Base-by-base conservation (phyloP, 805 yeast genomes). In the Monosporozyma solicola region DNA sequence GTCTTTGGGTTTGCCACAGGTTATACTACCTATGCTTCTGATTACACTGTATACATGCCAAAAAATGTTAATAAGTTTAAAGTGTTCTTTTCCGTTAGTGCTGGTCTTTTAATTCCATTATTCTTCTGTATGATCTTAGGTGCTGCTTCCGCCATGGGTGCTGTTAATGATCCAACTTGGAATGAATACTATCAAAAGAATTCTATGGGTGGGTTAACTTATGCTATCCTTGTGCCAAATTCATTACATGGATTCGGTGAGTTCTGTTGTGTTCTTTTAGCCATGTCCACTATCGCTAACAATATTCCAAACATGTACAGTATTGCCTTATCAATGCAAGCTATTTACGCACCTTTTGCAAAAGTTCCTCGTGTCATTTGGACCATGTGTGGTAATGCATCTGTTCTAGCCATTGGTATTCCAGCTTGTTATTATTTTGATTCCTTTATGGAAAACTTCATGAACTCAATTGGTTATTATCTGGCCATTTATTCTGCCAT, bases 291-390 rank as follows among this genome's bases (percentile, higher is more conserved):
- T 35, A 85, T 91, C 53, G 84, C 96, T 59, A 89, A 88, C 77
- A 90, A 89, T 74, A 81, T 90, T 69, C 97, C 97, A 70, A 90
- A 89, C 75, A 83, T 89, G 85, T 91, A 91, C 76, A 87, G 97
- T 25, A 80, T 89, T 63, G 91, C 89, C 41, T 76, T 91, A 64
- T 83, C 90, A 59, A 89, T 90, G 35, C 97, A 91, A 73, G 81
- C 94, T 46, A 73, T 86, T 61, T 86, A 91, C 86, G 80, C 85
- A 53, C 81, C 80, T 57, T 79, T 90, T 64, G 75, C 82, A 44
- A 79, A 75, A 64, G 74, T 91, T 55, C 97, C 97, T 64, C 82
- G 97, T 76, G 78, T 85, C 50, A 59, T 83, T 49, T 90, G 96
- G 96, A 84, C 96, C 45, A 60, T 86, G 48, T 67, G 74, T 53